Evolutionary conservation across 129 eudicot species (phyloP), one percentile per base, ranked within the genome.

Genomic region (Deinandra increscens): DNA sequence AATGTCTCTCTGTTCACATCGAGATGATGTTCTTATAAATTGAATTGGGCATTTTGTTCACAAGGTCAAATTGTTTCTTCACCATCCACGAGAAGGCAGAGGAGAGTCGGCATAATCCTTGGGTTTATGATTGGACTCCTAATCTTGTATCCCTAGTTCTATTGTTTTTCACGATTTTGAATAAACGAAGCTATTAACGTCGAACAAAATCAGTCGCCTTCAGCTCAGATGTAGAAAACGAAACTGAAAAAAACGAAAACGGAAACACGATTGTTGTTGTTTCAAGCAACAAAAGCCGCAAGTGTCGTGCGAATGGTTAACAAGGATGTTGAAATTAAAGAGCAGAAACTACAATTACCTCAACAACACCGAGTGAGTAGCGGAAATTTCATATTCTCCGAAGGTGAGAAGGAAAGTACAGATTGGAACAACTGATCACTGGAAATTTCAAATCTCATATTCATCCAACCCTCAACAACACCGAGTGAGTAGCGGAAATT

Each of bases 41-140:
- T n/a, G n/a, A n/a, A n/a, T n/a, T n/a, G n/a, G n/a, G n/a, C n/a
- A n/a, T n/a, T n/a, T n/a, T n/a, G n/a, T n/a, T 68, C 91, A 5
- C 84, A 83, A 75, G 91, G 87, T n/a, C 9, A 77, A 1, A 36
- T 62, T 37, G 56, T 75, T 37, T 45, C 84, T 50, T 80, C 88
- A n/a, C 73, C 83, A 48, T 43, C 82, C 19, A 59, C 53, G 18
- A 54, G 72, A 59, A 71, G 75, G 75, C 86, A 77, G 26, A 82
- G 44, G 59, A 69, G 75, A 17, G 42, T 72, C 8, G 90, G 90
- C 33, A 45, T 85, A 9, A 54, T 91, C 45, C 63, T 87, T 48
- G 93, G 90, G 53, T 67, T 82, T 62, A 18, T 86, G 0, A 80
- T 86, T 9, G 96, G 83, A 5, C 14, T 67, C n/a, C 54, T 85